Percentiles rank a stretch among this genome's conserved stretches.
Evolutionary conservation across 176 grass and related monocot species (phyloP).

Genomic region (Juncus inflexus): DNA sequence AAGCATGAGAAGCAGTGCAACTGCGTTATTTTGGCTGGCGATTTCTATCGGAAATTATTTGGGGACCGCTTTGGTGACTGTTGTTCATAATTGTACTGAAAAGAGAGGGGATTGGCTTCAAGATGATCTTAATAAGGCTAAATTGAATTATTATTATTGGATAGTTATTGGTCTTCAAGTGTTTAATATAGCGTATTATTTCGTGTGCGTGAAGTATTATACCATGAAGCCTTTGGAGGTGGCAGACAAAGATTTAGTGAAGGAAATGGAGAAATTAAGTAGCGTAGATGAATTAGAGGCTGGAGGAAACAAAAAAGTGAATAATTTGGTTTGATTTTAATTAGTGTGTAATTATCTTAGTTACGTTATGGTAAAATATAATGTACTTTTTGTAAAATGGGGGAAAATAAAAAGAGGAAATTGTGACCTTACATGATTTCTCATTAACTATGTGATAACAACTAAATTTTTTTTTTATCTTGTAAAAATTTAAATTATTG

Average conservation of each 20-base stretch:
- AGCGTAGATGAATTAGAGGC: slow-evolving; percentile 33
- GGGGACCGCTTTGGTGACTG: slow-evolving; percentile 62
- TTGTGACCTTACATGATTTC: too few relatives aligned
- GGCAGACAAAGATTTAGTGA: slow-evolving; percentile 4
- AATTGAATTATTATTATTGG: slow-evolving; percentile 81
- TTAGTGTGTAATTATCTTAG: too few relatives aligned
- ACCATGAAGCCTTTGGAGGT: slow-evolving; percentile 69
- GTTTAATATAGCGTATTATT: slow-evolving; percentile 60
- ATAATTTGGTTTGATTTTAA: slow-evolving; percentile 33
- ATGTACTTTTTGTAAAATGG: too few relatives aligned
- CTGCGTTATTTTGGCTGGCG: slow-evolving; percentile 75
- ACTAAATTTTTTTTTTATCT: too few relatives aligned
- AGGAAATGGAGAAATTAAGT: slow-evolving; percentile 23
- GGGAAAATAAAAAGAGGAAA: too few relatives aligned
- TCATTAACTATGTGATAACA: too few relatives aligned
- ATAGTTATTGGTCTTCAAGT: slow-evolving; percentile 60
- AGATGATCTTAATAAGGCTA: slow-evolving; percentile 85
- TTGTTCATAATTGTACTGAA: slow-evolving; percentile 48
- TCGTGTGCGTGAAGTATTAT: slow-evolving; percentile 55
- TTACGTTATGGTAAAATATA: too few relatives aligned
- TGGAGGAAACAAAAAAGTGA: slow-evolving; percentile 23
- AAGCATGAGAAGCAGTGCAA: slow-evolving; percentile 78
- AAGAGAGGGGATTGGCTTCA: slow-evolving; percentile 75
- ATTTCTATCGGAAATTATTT: slow-evolving; percentile 62
- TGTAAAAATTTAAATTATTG: too few relatives aligned